phyloP scores from a whole-genome alignment of 2,329 filamentous ascomycete species.

The Pseudocercospora pini-densiflorae region DNA sequence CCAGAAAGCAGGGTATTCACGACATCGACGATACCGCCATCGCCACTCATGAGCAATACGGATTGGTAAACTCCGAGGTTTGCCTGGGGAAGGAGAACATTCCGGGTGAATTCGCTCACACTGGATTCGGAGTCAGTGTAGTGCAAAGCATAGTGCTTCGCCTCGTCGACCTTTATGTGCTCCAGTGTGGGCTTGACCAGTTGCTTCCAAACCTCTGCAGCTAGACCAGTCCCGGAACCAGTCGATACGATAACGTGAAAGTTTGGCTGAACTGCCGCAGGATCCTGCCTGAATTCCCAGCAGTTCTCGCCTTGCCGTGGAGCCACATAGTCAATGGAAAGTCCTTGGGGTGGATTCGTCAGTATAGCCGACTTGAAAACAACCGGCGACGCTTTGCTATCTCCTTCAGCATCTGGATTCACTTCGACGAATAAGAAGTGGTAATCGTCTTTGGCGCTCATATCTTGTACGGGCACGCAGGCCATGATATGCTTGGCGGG shows the following conservation, averaged over 20 bases:
- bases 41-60: slow-evolving; percentile 81
- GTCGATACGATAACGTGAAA: slow-evolving; percentile 52
- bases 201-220: slow-evolving; percentile 45
- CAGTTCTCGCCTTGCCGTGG: slow-evolving; percentile 26
- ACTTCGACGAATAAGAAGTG: slow-evolving; percentile 32
- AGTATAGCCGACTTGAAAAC: slow-evolving; percentile 31
- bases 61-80: slow-evolving; percentile 57
- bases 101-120: slow-evolving; percentile 65
- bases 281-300: slow-evolving; percentile 25
- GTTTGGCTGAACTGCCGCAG: slow-evolving; percentile 19
- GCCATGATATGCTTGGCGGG: slow-evolving; percentile 31
- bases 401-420: slow-evolving; percentile 25
- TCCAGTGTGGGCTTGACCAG: slow-evolving; percentile 49
- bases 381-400: slow-evolving; percentile 25
- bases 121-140: slow-evolving; percentile 67
- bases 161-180: slow-evolving; percentile 44
- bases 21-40: slow-evolving; percentile 83
- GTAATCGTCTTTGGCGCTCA: slow-evolving; percentile 22
- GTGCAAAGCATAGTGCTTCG: slow-evolving; percentile 53
- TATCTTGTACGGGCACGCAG: slow-evolving; percentile 23
- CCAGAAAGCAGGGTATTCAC: slow-evolving; percentile 66
- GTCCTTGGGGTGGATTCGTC: slow-evolving; percentile 31
- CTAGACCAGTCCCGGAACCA: slow-evolving; percentile 50
- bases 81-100: slow-evolving; percentile 55
- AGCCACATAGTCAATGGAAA: slow-evolving; percentile 27